These are phyloP conservation scores for Plasmodium billcollinsi DNA, from an alignment of 169 alveolate species.

Conservation along the genomic window DNA sequence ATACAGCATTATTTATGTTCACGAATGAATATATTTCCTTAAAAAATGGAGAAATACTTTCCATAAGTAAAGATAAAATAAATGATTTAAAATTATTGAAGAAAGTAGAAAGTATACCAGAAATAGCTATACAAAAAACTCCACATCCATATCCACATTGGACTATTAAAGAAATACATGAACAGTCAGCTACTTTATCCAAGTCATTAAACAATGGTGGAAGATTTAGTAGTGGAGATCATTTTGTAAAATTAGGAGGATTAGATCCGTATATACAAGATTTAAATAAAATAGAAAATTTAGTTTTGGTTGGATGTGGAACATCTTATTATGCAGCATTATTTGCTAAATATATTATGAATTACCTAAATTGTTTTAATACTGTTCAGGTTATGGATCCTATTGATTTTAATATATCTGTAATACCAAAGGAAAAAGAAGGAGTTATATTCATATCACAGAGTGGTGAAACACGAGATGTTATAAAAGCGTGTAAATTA, in stretches of 20 bases:
- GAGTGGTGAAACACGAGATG: slow-evolving; percentile 98
- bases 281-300: slow-evolving; percentile 84
- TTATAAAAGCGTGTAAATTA: slow-evolving; percentile 85
- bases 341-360: slow-evolving; percentile 92
- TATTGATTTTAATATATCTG: slow-evolving; percentile 88
- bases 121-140: slow-evolving; percentile 84
- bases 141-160: slow-evolving; percentile 93
- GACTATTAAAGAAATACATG: slow-evolving; percentile 93
- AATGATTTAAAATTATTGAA: slow-evolving; percentile 81
- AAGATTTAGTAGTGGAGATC: slow-evolving; percentile 33
- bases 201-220: slow-evolving; percentile 72
- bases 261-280: slow-evolving; percentile 74
- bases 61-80: slow-evolving; percentile 86
- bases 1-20: slow-evolving; percentile 93
- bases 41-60: slow-evolving; percentile 92
- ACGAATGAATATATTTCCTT: slow-evolving; percentile 93
- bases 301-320: slow-evolving; percentile 95
- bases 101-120: slow-evolving; percentile 50
- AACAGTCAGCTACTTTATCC: slow-evolving; percentile 86
- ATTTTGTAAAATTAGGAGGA: slow-evolving; percentile 76
- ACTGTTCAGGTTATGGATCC: slow-evolving; percentile 93
- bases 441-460: slow-evolving; percentile 94
- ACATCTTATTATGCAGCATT: slow-evolving; percentile 93
- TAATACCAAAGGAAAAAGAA: slow-evolving; percentile 83
- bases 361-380: slow-evolving; percentile 87